Evolutionary conservation across 768 basidiomycete genomes (phyloP).

Genomic region (Boletus pseudopeckii): DNA sequence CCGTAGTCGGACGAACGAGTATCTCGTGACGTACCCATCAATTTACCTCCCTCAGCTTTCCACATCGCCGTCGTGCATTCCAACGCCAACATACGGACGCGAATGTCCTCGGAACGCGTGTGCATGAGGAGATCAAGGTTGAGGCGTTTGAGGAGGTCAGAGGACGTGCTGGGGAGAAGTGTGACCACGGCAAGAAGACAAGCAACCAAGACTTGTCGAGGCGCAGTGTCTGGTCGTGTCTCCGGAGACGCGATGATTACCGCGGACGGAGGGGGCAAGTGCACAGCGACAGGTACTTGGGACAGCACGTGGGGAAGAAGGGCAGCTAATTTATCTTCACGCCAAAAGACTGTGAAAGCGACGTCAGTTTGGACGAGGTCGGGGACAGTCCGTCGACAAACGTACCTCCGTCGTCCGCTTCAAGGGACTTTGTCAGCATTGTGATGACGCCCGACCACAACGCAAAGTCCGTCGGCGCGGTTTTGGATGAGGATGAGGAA

Average conservation of each 20-base stretch:
- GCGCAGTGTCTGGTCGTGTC: background rate
- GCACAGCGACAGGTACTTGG: conserved; percentile 58
- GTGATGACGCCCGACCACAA: conserved; percentile 66
- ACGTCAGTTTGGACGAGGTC: background rate
- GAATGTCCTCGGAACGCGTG: conserved; percentile 78
- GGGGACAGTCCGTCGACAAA: background rate
- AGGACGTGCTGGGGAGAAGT: conserved; percentile 15
- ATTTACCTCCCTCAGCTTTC: conserved; percentile 69
- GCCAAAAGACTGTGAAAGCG: conserved; percentile 72
- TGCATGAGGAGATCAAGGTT: conserved; percentile 86
- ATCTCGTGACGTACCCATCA: conserved; percentile 51
- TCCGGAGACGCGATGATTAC: background rate
- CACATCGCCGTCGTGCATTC: conserved; percentile 69
- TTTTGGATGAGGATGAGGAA: conserved; percentile 24
- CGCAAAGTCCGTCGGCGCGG: conserved; percentile 30
- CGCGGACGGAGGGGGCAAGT: conserved; percentile 14
- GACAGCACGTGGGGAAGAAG: conserved; percentile 56
- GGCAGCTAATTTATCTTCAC: conserved; percentile 70
- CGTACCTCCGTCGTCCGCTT: conserved; percentile 78
- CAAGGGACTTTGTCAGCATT: conserved; percentile 65
- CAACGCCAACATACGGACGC: conserved; percentile 68
- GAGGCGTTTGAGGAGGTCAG: conserved; percentile 63
- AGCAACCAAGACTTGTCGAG: conserved; percentile 9
- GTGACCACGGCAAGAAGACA: conserved; percentile 20
- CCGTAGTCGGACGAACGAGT: background rate